Evolutionary conservation across 345 rosid genomes (phyloP).

Genomic region (Garcia nutans): DNA sequence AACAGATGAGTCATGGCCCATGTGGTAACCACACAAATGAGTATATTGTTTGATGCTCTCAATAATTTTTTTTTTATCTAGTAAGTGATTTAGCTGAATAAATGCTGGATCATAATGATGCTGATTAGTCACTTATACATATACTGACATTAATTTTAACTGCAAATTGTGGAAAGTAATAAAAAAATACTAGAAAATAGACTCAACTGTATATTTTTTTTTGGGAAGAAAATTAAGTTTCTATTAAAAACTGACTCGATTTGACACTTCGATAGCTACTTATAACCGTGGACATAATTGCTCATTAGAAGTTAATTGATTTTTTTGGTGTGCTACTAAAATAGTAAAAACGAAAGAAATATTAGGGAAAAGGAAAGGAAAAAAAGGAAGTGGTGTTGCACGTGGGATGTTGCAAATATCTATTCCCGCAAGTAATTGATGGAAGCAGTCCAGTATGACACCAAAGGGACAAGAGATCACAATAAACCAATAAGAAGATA

Average conservation of each 20-base stretch:
- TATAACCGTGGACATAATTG: too few species aligned
- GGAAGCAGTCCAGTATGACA: not conserved
- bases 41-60: too few species aligned
- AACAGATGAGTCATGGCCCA: not conserved
- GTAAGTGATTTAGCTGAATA: too few species aligned
- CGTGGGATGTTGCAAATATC: constrained; percentile 16
- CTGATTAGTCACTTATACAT: not conserved
- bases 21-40: not conserved
- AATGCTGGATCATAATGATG: too few species aligned
- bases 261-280: too few species aligned
- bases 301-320: too few species aligned
- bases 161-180: not conserved
- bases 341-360: not conserved
- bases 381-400: not conserved
- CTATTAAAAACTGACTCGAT: too few species aligned
- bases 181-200: not conserved
- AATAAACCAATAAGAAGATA: constrained; percentile 6
- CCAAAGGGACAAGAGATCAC: constrained; percentile 8
- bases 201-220: too few species aligned
- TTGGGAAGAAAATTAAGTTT: too few species aligned
- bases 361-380: not conserved
- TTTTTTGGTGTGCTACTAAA: not conserved
- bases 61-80: too few species aligned
- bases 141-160: not conserved
- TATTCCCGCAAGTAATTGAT: not conserved